Conservation (phyloP, 768 basidiomycete genomes). For the Boletus tomentosulus region DNA sequence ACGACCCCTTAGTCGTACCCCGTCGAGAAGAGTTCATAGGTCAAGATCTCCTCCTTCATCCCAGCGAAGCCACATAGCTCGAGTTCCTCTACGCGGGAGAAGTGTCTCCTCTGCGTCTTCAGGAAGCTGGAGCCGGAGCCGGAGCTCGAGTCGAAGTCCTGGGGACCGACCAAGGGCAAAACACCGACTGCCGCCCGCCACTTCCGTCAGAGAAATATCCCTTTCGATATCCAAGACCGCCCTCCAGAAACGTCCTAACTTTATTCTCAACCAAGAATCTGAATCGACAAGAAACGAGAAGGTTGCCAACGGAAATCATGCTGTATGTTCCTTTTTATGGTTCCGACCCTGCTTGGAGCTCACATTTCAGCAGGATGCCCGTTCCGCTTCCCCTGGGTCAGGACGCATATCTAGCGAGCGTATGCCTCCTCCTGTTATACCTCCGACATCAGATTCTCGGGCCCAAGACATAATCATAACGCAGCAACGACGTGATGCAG, state of each 20-base stretch:
- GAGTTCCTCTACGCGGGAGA: conserved; percentile 35
- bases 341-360: conserved; percentile 2
- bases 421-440: conserved; percentile 33
- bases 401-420: conserved; percentile 24
- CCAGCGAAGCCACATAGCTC: conserved; percentile 35
- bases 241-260: conserved; percentile 19
- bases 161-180: conserved; percentile 48
- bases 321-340: conserved; percentile 16
- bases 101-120: conserved; percentile 55
- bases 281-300: conserved; percentile 35
- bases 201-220: conserved; percentile 35
- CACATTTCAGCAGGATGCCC: conserved; percentile 15
- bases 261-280: conserved; percentile 18
- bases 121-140: conserved; percentile 52
- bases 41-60: conserved; percentile 44
- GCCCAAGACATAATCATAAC: conserved; percentile 9
- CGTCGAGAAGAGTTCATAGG: conserved; percentile 39
- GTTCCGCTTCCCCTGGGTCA: conserved; percentile 19
- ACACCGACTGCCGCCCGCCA: conserved; percentile 57
- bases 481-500: conserved; percentile 16
- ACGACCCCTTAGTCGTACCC: conserved; percentile 44
- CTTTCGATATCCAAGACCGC: conserved; percentile 31
- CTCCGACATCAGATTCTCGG: conserved; percentile 14
- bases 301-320: conserved; percentile 36
- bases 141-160: conserved; percentile 50